A percentile compares a stretch with the other conserved stretches of the same genome.
These are phyloP conservation scores for Aureobasidium sp. DNA, from an alignment of 2,329 filamentous ascomycete species.

Conservation along the genomic window DNA sequence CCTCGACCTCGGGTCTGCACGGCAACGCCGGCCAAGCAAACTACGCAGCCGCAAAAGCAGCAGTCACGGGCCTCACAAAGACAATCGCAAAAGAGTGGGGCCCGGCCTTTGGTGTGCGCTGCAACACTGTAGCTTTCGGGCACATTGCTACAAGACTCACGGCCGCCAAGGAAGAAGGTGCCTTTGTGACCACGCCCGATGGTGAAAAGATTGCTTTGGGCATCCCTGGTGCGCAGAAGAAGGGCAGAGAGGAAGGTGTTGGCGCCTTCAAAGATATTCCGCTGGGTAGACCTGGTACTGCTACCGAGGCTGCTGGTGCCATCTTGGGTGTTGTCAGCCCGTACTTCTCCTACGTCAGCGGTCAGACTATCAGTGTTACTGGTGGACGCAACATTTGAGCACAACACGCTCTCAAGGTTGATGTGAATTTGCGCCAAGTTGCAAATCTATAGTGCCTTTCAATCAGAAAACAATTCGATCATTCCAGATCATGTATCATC, in stretches of 20 bases:
- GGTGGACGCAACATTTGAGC: conserved; percentile 58
- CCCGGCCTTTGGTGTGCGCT: conserved; percentile 68
- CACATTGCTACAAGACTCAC: conserved; percentile 73
- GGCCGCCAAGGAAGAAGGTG: conserved; percentile 74
- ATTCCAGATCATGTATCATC: too few relatives aligned
- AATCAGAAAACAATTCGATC: too few relatives aligned
- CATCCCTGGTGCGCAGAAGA: conserved; percentile 55
- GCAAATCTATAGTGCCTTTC: too few relatives aligned
- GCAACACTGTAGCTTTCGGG: conserved; percentile 79
- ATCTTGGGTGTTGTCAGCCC: conserved; percentile 74
- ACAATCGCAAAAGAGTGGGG: conserved; percentile 91
- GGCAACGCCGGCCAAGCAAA: conserved; percentile 90
- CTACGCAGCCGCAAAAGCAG: conserved; percentile 78
- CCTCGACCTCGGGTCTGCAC: conserved; percentile 69
- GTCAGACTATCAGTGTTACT: conserved; percentile 80
- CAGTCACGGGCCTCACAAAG: conserved; percentile 73
- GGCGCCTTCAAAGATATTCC: conserved; percentile 57
- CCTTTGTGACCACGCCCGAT: conserved; percentile 65
- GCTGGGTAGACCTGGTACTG: conserved; percentile 63
- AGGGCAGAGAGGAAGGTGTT: conserved; percentile 32
- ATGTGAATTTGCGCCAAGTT: too few relatives aligned
- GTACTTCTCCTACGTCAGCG: conserved; percentile 73
- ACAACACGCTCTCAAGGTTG: too few relatives aligned
- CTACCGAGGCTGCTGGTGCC: conserved; percentile 70
- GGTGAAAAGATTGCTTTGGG: conserved; percentile 67